These are phyloP conservation scores for Fistulinella prunicolor DNA, from an alignment of 768 basidiomycete species.

Conservation along the genomic window DNA sequence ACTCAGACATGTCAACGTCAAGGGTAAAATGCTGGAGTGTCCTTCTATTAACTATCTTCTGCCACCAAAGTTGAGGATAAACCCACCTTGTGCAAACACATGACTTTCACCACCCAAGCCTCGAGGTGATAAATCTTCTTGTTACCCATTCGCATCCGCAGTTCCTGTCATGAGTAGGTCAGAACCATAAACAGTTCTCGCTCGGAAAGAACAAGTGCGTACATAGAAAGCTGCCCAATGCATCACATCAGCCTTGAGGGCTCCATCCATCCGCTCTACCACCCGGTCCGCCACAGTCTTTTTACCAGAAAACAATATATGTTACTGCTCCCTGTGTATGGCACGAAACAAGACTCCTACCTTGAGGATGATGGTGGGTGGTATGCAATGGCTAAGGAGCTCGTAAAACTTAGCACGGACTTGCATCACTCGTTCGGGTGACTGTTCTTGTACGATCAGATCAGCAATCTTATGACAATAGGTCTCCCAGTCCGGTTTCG, in stretches of 20 bases:
- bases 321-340: not conserved
- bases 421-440: conserved; percentile 85
- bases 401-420: conserved; percentile 94
- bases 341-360: conserved; percentile 38
- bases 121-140: conserved; percentile 97
- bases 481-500: conserved; percentile 99
- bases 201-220: conserved; percentile 27
- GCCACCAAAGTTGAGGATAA: not conserved
- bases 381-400: conserved; percentile 94
- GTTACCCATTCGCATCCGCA: conserved; percentile 90
- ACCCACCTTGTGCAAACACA: conserved; percentile 82
- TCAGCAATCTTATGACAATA: conserved; percentile 93
- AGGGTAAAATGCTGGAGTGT: conserved; percentile 29
- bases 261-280: conserved; percentile 85
- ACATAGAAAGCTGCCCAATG: conserved; percentile 99
- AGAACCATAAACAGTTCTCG: not conserved
- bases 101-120: conserved; percentile 95
- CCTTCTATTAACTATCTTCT: not conserved
- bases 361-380: conserved; percentile 88
- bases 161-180: conserved; percentile 60
- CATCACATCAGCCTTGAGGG: conserved; percentile 88
- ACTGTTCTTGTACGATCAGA: conserved; percentile 85
- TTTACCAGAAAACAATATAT: conserved; percentile 3
- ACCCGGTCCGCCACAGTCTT: conserved; percentile 93
- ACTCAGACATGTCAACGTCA: conserved; percentile 34